phyloP scores from a whole-genome alignment of 1,284 basidiomycete genomes.

The Trametes hirsuta region DNA sequence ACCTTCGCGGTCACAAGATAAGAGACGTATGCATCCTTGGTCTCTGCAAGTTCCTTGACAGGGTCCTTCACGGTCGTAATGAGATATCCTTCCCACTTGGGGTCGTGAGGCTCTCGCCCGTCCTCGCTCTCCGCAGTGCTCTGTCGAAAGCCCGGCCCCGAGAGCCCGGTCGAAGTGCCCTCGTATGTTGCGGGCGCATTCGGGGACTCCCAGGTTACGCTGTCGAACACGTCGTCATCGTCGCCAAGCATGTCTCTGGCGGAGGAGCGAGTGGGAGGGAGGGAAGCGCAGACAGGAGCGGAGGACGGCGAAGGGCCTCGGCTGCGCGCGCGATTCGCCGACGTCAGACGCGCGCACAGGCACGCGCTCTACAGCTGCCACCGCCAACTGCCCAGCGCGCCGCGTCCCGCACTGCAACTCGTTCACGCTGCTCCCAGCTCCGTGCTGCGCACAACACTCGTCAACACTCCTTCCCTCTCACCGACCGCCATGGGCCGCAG shows the following conservation, averaged over 20 bases:
- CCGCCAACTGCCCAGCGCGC: not conserved
- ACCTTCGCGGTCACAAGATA: slow-evolving; percentile 93
- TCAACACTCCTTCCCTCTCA: slow-evolving; percentile 31
- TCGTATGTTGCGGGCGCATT: slow-evolving; percentile 53
- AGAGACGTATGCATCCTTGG: slow-evolving; percentile 95
- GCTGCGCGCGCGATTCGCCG: slow-evolving; percentile 15
- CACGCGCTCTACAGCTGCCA: not conserved
- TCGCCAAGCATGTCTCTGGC: slow-evolving; percentile 64
- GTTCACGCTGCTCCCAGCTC: slow-evolving; percentile 5
- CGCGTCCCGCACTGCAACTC: not conserved
- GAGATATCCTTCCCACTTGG: slow-evolving; percentile 91
- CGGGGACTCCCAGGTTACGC: slow-evolving; percentile 83
- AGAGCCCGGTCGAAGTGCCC: slow-evolving; percentile 41
- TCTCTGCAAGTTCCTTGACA: slow-evolving; percentile 93
- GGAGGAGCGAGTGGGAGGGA: not conserved
- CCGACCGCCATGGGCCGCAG: slow-evolving; percentile 37
- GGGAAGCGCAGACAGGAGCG: not conserved
- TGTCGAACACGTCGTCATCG: slow-evolving; percentile 85
- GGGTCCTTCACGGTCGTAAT: slow-evolving; percentile 88
- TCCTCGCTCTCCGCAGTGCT: slow-evolving; percentile 69
- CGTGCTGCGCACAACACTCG: slow-evolving; percentile 27
- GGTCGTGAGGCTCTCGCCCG: slow-evolving; percentile 65
- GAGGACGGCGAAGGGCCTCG: not conserved
- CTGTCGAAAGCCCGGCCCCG: slow-evolving; percentile 78
- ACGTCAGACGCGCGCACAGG: slow-evolving; percentile 5